Evolutionary conservation across 371 early-diverging fungal genomes (phyloP), one percentile per base, ranked within the genome.

Genomic region (Apophysomyces trapeziformis): DNA sequence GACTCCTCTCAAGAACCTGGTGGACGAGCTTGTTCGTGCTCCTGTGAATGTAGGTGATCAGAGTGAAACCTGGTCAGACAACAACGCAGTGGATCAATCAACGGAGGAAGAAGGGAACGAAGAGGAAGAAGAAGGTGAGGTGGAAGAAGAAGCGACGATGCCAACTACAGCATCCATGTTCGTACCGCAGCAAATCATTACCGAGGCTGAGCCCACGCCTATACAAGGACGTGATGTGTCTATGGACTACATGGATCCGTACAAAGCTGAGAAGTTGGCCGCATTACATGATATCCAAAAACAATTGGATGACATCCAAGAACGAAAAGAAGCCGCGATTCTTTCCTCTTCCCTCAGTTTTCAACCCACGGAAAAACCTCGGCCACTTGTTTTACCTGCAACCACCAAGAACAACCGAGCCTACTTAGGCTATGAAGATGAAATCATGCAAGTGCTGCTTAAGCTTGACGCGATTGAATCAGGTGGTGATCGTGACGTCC

Each of bases 401-500:
- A 65, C 66, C 7, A 71, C 73, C 11, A 57, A 65, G 26, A 57
- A 65, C 47, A 78, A 78, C 21, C 68, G 71, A 7, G 64, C 70
- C 39, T 75, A 75, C 35, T 36, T 76, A 9, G 50, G 63, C 7
- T 76, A 73, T 60, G 78, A 78, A 67, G 78, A 78, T 26, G 68
- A 67, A 8, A 70, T 78, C 14, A 71, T 75, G 66, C 73, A 68
- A 35, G 38, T 73, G 1, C 57, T 82, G 47, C 50, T 82, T 8
- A 68, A 76, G 38, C 46, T 82, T 4, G 82, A 82, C 60, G 71
- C 71, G 7, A 70, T 82, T 54, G 61, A 72, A n/a, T 77, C 79
- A 7, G 71, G 74, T 38, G 82, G 82, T 5, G 69, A 77, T 57
- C 63, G 68, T 11, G 63, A 64, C 14, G 71, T 82, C 11, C 69